Conservation (phyloP, 2,329 filamentous ascomycete species). For the Colletotrichum sojae region DNA sequence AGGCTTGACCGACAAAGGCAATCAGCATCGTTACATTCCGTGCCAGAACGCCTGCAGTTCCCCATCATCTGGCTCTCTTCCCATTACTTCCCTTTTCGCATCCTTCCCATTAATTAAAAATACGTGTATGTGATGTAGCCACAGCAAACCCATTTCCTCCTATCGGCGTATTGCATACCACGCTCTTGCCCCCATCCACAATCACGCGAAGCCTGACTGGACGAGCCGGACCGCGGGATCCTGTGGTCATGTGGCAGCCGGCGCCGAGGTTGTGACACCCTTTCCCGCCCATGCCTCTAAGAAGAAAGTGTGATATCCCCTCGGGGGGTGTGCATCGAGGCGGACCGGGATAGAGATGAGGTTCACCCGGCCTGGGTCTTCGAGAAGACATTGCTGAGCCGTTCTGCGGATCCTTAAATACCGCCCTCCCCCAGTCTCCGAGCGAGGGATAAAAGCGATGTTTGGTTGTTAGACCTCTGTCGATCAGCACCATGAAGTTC, state of each 20-base stretch:
- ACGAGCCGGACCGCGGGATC: conserved; percentile 9
- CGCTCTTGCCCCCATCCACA: conserved; percentile 21
- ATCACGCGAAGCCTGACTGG: conserved; percentile 22
- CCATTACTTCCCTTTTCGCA: not conserved
- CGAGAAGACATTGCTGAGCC: not conserved
- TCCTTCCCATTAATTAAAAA: too few relatives aligned
- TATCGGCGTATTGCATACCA: conserved; percentile 32
- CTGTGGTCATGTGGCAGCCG: conserved; percentile 30
- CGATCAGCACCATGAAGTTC: conserved; percentile 36
- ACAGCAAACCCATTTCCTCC: conserved; percentile 33
- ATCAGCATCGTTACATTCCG: conserved; percentile 39
- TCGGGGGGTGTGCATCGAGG: too few relatives aligned
- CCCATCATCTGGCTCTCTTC: not conserved
- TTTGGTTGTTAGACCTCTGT: conserved; percentile 27
- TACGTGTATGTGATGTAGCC: too few relatives aligned
- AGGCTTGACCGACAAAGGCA: conserved; percentile 39
- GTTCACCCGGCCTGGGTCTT: not conserved
- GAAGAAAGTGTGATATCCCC: conserved; percentile 16
- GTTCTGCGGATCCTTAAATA: conserved; percentile 20
- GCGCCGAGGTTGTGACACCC: not conserved
- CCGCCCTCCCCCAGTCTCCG: not conserved
- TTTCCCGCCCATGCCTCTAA: conserved; percentile 8
- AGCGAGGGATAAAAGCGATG: not conserved
- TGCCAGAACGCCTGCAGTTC: conserved; percentile 4
- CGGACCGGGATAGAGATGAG: not conserved